A percentile compares a stretch with the other conserved stretches of the same genome.
These are phyloP conservation scores for Salix viminalis DNA, from an alignment of 345 rosid species.

Conservation along the genomic window DNA sequence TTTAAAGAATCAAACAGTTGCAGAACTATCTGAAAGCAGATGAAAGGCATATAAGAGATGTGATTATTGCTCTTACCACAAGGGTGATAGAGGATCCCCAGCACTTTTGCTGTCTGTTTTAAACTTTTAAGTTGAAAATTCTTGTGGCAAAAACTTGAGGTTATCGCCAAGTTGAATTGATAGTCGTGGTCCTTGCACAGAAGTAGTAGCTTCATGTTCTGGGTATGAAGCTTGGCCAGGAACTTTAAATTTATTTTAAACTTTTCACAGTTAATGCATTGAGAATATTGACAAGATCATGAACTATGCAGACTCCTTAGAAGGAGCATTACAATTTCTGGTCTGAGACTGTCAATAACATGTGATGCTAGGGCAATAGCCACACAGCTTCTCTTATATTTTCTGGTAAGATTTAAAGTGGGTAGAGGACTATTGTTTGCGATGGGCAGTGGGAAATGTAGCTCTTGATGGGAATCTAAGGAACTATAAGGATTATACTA, in stretches of 20 bases:
- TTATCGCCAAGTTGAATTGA: neutral
- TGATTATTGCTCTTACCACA: neutral
- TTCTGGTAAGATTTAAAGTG: neutral
- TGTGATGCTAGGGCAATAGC: neutral
- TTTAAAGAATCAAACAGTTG: neutral
- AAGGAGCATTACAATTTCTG: neutral
- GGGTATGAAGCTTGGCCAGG: neutral
- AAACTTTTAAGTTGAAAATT: neutral
- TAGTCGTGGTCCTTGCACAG: neutral
- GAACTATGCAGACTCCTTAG: neutral
- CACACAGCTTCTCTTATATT: neutral
- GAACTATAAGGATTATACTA: neutral
- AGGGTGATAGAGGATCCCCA: constrained; percentile 11
- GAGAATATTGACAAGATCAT: neutral
- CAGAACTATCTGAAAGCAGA: neutral
- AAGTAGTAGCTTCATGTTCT: neutral
- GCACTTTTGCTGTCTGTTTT: neutral
- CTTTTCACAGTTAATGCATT: neutral
- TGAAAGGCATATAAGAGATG: neutral
- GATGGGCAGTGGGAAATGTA: constrained; percentile 1
- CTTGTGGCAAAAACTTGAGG: neutral
- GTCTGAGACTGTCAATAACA: neutral
- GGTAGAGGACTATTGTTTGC: neutral
- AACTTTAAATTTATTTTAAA: neutral
- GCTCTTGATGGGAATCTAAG: neutral